Evolutionary conservation across 2,329 filamentous ascomycete genomes (phyloP), one percentile per base, ranked within the genome.

Genomic region (Knufia petricola): DNA sequence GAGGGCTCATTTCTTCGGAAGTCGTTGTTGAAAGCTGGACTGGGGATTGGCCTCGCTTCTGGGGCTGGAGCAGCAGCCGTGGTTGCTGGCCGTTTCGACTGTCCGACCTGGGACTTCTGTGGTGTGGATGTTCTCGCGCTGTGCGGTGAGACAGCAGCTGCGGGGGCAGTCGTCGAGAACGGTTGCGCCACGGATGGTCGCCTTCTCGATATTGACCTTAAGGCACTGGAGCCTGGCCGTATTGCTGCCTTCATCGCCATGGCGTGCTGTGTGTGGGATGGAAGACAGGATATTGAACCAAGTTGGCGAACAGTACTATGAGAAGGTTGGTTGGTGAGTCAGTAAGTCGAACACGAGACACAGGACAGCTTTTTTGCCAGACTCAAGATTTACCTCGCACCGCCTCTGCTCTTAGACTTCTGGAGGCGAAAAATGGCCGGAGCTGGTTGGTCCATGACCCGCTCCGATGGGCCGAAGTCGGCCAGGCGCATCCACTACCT

Each of bases 1-100:
- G 85, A 82, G 52, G 85, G 65, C 56, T 74, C 78, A 77, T 85
- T 79, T 62, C 72, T 74, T 49, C 69, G 69, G 43, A 64, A 61
- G 58, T 76, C 72, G 59, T 72, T 70, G 59, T 75, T 74, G 63
- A 76, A 75, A 12, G 78, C 73, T 46, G 82, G 76, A 61, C 79
- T 81, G 6, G 84, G 82, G 28, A 69, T 69, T 52, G 78, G 72
- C 65, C 83, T 75, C 34, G 70, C 63, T 58, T 76, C 70, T 56
- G 73, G 64, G 53, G 73, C 69, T 52, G 74, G 64, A 52, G 76
- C 68, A 34, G 70, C 65, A 48, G 67, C 70, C 34, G 71, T 74
- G 54, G 70, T 72, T 57, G 72, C 69, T 40, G 60, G 61, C 61
- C 71, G 64, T 61, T 67, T 71, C 28, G 60, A 52, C 31, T 57